Conservation (phyloP, 352 stramenopile species). For the Phytophthora citricola region DNA sequence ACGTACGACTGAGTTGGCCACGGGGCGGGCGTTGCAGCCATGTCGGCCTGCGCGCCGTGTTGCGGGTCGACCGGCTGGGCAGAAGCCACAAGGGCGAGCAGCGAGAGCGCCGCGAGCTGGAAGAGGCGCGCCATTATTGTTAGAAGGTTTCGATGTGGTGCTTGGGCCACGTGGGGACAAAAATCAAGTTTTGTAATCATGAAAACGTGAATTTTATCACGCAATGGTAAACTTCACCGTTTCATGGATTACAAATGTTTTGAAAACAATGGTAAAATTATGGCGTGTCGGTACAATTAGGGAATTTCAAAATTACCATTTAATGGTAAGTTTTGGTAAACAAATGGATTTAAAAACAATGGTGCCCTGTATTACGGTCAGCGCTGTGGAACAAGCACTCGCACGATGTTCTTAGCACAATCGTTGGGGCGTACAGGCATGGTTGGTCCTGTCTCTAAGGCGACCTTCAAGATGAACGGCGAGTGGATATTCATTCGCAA, state of each 20-base stretch:
- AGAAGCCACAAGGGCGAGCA: constrained; percentile 23
- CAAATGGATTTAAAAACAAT: too few species aligned
- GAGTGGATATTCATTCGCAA: constrained; percentile 2
- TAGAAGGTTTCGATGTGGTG: neutral
- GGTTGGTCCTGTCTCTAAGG: constrained; percentile 5
- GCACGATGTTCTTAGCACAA: neutral
- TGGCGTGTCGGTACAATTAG: too few species aligned
- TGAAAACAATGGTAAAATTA: too few species aligned
- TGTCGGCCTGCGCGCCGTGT: constrained; percentile 25
- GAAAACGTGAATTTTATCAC: too few species aligned
- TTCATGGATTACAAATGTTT: too few species aligned
- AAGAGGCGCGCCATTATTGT: constrained; percentile 33
- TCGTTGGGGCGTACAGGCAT: constrained; percentile 2
- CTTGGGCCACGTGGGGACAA: constrained; percentile 6
- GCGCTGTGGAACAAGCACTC: neutral
- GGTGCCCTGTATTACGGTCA: neutral
- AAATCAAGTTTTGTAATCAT: neutral
- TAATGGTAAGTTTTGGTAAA: too few species aligned
- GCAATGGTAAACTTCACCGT: too few species aligned
- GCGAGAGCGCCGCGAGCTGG: constrained; percentile 30
- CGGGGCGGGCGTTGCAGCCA: constrained; percentile 15
- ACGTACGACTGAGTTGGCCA: constrained; percentile 14
- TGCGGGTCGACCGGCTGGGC: constrained; percentile 29
- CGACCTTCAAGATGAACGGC: neutral
- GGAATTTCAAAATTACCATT: too few species aligned